These are phyloP conservation scores for Silybum marianum DNA, from an alignment of 129 eudicot genomes.

Conservation along the genomic window DNA sequence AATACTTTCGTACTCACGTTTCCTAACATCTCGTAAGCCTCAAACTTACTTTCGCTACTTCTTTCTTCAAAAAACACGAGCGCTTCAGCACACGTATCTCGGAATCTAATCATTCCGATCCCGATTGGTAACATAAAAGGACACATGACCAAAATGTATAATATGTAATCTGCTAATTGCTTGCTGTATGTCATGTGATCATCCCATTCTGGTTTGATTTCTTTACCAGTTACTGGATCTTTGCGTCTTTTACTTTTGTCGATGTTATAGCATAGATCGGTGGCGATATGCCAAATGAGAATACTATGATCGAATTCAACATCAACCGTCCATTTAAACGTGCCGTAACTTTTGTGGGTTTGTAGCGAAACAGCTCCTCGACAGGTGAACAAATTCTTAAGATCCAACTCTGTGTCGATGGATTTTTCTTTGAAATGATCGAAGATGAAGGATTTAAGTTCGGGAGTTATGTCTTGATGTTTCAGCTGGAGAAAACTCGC, in stretches of 20 bases:
- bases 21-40: conserved; percentile 32
- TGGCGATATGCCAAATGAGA: conserved; percentile 45
- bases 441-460: conserved; percentile 37
- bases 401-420: conserved; percentile 7
- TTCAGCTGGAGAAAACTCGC: conserved; percentile 19
- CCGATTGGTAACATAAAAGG: conserved; percentile 63
- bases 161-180: conserved; percentile 44
- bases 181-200: conserved; percentile 27
- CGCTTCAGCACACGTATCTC: conserved; percentile 51
- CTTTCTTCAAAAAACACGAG: conserved; percentile 36
- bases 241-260: not conserved
- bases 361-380: conserved; percentile 33
- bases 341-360: conserved; percentile 18
- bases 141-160: conserved; percentile 46
- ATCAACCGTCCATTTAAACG: conserved; percentile 25
- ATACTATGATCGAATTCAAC: conserved; percentile 40
- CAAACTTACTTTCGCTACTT: conserved; percentile 14
- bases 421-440: conserved; percentile 25
- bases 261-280: conserved; percentile 31
- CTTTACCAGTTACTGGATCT: not conserved
- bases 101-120: conserved; percentile 53
- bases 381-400: conserved; percentile 4
- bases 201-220: conserved; percentile 23
- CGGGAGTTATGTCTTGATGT: conserved; percentile 19
- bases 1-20: conserved; percentile 40